A percentile compares a stretch with the other conserved stretches of the same genome.
Evolutionary conservation across 345 rosid species (phyloP).

Genomic region (Pistacia integerrima): DNA sequence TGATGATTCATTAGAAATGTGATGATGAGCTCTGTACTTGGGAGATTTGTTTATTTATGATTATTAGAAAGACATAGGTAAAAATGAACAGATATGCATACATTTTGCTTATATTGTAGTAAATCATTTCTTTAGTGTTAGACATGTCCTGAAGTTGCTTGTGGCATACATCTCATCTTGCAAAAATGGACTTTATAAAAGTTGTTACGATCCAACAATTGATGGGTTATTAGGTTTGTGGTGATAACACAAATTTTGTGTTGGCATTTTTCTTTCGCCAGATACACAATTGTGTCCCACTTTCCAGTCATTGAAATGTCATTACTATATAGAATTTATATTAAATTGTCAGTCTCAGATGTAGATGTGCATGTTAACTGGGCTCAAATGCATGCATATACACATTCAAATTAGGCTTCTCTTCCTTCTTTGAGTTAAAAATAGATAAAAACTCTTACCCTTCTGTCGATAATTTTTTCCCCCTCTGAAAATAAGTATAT

Average conservation of each 20-base stretch:
- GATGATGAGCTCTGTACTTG: not conserved
- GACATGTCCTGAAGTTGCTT: not conserved
- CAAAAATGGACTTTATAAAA: not conserved
- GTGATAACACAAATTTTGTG: not conserved
- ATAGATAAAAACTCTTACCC: not conserved
- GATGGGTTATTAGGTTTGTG: not conserved
- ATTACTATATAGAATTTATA: not conserved
- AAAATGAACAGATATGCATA: not conserved
- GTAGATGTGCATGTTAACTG: conserved; percentile 2
- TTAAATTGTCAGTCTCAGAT: not conserved
- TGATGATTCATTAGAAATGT: not conserved
- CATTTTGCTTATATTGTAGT: not conserved
- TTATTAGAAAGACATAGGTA: not conserved
- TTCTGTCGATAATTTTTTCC: not conserved
- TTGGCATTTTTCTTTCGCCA: not conserved
- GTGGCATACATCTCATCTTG: not conserved
- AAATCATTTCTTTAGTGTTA: not conserved
- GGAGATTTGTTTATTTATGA: not conserved
- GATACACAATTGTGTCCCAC: not conserved
- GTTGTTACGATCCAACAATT: not conserved
- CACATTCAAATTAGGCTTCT: not conserved
- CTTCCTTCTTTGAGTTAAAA: not conserved
- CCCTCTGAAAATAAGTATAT: not conserved
- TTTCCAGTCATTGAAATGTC: not conserved
- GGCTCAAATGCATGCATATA: not conserved